Percentiles rank a stretch among this genome's conserved stretches.
These are phyloP conservation scores for Protoeuglena noctilucae DNA, from an alignment of 139 green algal genomes.

Conservation along the genomic window DNA sequence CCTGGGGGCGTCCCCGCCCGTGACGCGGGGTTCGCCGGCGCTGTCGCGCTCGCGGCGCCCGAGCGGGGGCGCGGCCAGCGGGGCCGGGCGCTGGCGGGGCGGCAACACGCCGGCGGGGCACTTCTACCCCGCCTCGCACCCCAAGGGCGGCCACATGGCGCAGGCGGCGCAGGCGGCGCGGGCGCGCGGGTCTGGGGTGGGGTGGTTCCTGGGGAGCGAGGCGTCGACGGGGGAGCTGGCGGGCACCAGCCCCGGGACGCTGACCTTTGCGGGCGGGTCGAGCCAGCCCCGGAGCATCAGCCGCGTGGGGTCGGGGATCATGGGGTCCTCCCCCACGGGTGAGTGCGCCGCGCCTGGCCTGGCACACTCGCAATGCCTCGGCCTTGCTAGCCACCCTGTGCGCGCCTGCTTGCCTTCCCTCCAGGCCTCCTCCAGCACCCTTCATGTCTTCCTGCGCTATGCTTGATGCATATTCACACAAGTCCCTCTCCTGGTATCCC, in stretches of 20 bases:
- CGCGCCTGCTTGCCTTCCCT: constrained; percentile 8
- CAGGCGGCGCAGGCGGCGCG: background rate
- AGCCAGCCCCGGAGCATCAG: no score
- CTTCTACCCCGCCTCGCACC: constrained; percentile 35
- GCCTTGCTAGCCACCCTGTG: no score
- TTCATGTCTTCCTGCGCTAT: no score
- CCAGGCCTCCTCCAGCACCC: constrained; percentile 3
- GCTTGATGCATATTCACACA: no score
- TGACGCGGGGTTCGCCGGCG: background rate
- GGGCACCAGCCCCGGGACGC: no score
- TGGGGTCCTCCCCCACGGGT: background rate
- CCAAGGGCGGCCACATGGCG: constrained; percentile 12
- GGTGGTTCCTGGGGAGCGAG: background rate
- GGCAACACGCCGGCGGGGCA: constrained; percentile 15
- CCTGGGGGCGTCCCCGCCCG: background rate
- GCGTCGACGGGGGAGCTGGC: background rate
- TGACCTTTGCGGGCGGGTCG: no score
- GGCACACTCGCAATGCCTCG: no score
- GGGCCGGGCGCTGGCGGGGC: background rate
- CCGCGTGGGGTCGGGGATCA: no score
- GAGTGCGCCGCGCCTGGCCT: background rate
- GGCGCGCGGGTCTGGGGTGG: background rate
- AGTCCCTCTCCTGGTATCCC: no score
- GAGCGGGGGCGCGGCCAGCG: constrained; percentile 1
- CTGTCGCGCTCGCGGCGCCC: background rate